Conservation (phyloP, 192 early-diverging fungal genomes). For the Backusella westeae region DNA sequence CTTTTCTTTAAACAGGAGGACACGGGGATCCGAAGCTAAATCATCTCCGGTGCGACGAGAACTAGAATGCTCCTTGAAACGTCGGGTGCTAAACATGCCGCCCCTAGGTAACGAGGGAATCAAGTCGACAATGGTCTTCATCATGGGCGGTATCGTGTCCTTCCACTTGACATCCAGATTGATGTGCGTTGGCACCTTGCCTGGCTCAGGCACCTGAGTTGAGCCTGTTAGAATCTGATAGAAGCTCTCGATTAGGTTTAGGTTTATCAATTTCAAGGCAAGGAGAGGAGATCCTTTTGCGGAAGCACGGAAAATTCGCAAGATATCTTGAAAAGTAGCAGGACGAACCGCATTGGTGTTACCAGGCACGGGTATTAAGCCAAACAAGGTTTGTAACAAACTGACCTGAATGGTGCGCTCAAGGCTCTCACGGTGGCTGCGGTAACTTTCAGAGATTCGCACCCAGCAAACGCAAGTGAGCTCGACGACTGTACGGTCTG, state of each 20-base stretch:
- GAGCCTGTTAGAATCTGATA: slow-evolving; percentile 44
- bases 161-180: slow-evolving; percentile 27
- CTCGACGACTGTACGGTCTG: slow-evolving; percentile 75
- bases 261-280: slow-evolving; percentile 38
- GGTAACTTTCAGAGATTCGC: slow-evolving; percentile 63
- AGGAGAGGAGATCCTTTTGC: slow-evolving; percentile 54
- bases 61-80: slow-evolving; percentile 17
- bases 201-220: slow-evolving; percentile 21
- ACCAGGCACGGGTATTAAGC: slow-evolving; percentile 49
- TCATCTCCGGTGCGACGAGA: slow-evolving; percentile 22
- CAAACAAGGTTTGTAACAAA: slow-evolving; percentile 57
- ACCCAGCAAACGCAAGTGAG: slow-evolving; percentile 62
- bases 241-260: slow-evolving; percentile 42
- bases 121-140: slow-evolving; percentile 55
- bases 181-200: slow-evolving; percentile 21
- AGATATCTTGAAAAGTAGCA: slow-evolving; percentile 50
- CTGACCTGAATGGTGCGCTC: slow-evolving; percentile 57
- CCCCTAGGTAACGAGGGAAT: slow-evolving; percentile 58
- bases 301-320: slow-evolving; percentile 55
- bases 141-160: slow-evolving; percentile 35
- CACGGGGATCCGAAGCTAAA: slow-evolving; percentile 28
- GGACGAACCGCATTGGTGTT: slow-evolving; percentile 38
- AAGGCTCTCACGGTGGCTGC: slow-evolving; percentile 46
- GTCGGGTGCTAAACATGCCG: slow-evolving; percentile 22
- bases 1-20: slow-evolving; percentile 36